Evolutionary conservation across 169 alveolate species (phyloP).

Genomic region (Eimeria acervulina): DNA sequence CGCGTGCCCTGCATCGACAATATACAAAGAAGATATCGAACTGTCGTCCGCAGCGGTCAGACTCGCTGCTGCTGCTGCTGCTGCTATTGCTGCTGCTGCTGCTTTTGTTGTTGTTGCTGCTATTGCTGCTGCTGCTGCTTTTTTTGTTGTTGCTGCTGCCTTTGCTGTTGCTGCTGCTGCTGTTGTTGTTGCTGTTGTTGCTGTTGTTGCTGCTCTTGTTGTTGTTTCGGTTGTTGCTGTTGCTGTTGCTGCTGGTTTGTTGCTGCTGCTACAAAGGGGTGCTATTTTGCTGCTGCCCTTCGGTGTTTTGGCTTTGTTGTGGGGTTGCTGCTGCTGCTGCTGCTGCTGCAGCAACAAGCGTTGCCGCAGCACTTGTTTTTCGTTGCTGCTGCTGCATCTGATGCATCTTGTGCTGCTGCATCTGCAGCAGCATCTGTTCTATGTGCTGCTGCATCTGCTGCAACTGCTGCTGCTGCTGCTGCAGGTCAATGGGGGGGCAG

Average conservation of each 20-base stretch:
- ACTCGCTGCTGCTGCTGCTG: not conserved
- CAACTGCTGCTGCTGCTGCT: no score
- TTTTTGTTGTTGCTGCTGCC: not conserved
- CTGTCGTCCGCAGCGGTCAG: slow-evolving; percentile 16
- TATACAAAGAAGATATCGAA: not conserved
- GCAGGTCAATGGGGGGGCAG: not conserved
- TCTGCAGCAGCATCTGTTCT: no score
- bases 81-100: slow-evolving; percentile 6
- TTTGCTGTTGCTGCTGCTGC: not conserved
- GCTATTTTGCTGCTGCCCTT: no score
- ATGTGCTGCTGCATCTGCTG: no score
- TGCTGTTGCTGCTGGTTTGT: not conserved
- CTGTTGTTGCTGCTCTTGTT: no score
- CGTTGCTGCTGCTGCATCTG: not conserved
- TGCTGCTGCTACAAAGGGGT: no score
- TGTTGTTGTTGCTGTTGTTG: not conserved
- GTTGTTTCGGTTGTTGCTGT: no score
- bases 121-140: not conserved
- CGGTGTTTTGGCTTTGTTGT: no score
- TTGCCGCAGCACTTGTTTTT: no score
- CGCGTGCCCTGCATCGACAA: not conserved
- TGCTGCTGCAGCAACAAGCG: no score
- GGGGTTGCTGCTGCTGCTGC: no score
- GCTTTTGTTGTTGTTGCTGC: not conserved
- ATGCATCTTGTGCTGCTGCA: no score